Conservation (phyloP, 2,329 filamentous ascomycete genomes). For the Aspergillus tanneri region DNA sequence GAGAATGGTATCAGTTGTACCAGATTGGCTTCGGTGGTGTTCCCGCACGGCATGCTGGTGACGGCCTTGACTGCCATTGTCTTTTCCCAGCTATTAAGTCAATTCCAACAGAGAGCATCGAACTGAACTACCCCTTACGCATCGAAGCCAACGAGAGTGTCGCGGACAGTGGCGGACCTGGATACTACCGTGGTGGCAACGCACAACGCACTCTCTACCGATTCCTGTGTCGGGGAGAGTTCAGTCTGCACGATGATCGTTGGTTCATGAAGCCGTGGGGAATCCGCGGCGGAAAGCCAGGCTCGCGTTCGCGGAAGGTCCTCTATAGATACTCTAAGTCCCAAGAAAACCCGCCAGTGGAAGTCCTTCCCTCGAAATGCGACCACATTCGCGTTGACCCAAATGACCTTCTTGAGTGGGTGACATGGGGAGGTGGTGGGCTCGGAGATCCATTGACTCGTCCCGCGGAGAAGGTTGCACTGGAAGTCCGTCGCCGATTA, state of each 20-base stretch:
- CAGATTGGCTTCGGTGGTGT: constrained; percentile 54
- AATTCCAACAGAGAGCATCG: constrained; percentile 51
- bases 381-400: constrained; percentile 49
- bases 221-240: constrained; percentile 48
- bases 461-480: constrained; percentile 45
- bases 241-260: constrained; percentile 51
- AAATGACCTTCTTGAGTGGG: constrained; percentile 51
- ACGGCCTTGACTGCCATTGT: constrained; percentile 53
- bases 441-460: constrained; percentile 49
- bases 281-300: constrained; percentile 49
- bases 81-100: constrained; percentile 54
- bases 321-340: constrained; percentile 45
- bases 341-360: constrained; percentile 29
- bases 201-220: constrained; percentile 51
- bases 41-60: constrained; percentile 48
- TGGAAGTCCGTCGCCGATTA: constrained; percentile 48
- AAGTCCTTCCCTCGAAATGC: constrained; percentile 48
- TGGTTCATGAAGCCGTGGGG: constrained; percentile 54
- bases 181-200: constrained; percentile 51
- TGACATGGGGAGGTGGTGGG: constrained; percentile 53
- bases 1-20: constrained; percentile 52
- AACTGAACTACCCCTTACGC: constrained; percentile 50
- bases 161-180: constrained; percentile 50
- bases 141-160: constrained; percentile 52
- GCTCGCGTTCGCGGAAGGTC: constrained; percentile 44